Evolutionary conservation across 495 filamentous ascomycete species (phyloP).

Genomic region (Podospora conica): DNA sequence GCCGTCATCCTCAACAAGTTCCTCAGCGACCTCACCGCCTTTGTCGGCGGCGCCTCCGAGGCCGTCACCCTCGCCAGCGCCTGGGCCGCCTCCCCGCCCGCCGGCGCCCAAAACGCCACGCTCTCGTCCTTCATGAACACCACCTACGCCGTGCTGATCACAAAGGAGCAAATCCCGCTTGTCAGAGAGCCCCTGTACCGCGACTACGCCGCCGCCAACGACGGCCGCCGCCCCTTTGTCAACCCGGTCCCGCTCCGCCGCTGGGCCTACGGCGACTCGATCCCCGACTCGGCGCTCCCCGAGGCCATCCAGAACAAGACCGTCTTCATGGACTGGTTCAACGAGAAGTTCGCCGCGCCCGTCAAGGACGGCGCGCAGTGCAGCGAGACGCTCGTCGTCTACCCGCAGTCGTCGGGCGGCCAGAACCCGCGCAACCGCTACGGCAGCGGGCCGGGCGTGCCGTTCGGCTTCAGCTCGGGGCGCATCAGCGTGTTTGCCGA

Average conservation of each 20-base stretch:
- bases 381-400: slow-evolving; percentile 32
- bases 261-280: slow-evolving; percentile 49
- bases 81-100: slow-evolving; percentile 39
- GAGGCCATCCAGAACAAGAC: slow-evolving; percentile 41
- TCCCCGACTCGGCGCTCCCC: slow-evolving; percentile 32
- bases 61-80: slow-evolving; percentile 30
- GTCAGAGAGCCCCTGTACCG: slow-evolving; percentile 47
- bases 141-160: slow-evolving; percentile 48
- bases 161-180: slow-evolving; percentile 45
- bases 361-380: slow-evolving; percentile 29
- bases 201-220: slow-evolving; percentile 44
- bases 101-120: slow-evolving; percentile 15
- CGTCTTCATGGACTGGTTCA: slow-evolving; percentile 51
- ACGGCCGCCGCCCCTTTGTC: slow-evolving; percentile 47
- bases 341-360: slow-evolving; percentile 37
- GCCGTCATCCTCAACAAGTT: slow-evolving; percentile 36
- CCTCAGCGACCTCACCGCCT: slow-evolving; percentile 32
- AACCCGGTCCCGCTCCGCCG: slow-evolving; percentile 49
- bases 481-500: slow-evolving; percentile 45
- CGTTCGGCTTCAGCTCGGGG: slow-evolving; percentile 39
- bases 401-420: slow-evolving; percentile 21
- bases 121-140: slow-evolving; percentile 32
- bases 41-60: slow-evolving; percentile 31
- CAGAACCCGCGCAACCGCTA: slow-evolving; percentile 31
- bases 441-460: slow-evolving; percentile 26